These are phyloP conservation scores for Elongisporangium anandrum DNA, from an alignment of 352 stramenopile species.

Conservation along the genomic window DNA sequence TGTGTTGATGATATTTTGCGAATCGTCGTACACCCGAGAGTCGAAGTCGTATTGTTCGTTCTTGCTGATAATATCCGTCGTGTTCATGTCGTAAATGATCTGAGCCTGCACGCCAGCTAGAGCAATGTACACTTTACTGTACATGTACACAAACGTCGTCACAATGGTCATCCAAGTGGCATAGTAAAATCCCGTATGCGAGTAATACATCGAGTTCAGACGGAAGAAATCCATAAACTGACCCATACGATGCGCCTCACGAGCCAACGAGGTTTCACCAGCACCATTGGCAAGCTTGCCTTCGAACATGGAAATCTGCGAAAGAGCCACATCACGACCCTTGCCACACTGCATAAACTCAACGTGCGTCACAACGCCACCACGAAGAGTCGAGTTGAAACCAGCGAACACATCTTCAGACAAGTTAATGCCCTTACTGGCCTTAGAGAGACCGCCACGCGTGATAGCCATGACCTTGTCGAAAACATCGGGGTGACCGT, in stretches of 20 bases:
- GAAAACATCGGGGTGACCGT: constrained; percentile 82
- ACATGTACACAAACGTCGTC: constrained; percentile 87
- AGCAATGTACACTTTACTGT: constrained; percentile 78
- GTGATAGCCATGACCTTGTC: constrained; percentile 77
- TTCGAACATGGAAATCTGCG: constrained; percentile 87
- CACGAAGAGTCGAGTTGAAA: constrained; percentile 76
- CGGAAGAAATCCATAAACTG: constrained; percentile 87
- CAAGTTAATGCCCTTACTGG: constrained; percentile 82
- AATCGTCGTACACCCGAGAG: constrained; percentile 52
- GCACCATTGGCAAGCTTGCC: constrained; percentile 82
- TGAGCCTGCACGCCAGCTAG: constrained; percentile 64
- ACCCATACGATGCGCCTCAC: constrained; percentile 81
- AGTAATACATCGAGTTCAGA: constrained; percentile 86
- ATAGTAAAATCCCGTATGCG: constrained; percentile 84
- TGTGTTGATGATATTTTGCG: constrained; percentile 70
- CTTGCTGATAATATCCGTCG: constrained; percentile 58
- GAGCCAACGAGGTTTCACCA: constrained; percentile 69
- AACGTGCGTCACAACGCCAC: constrained; percentile 73
- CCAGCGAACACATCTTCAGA: constrained; percentile 85
- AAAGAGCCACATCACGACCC: constrained; percentile 77
- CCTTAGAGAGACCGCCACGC: constrained; percentile 71
- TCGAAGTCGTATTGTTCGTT: constrained; percentile 56
- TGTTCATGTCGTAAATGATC: constrained; percentile 75
- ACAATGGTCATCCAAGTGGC: constrained; percentile 86
- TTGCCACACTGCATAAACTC: constrained; percentile 89